Evolutionary conservation across 345 rosid species (phyloP).

Genomic region (Fremontodendron californicum): DNA sequence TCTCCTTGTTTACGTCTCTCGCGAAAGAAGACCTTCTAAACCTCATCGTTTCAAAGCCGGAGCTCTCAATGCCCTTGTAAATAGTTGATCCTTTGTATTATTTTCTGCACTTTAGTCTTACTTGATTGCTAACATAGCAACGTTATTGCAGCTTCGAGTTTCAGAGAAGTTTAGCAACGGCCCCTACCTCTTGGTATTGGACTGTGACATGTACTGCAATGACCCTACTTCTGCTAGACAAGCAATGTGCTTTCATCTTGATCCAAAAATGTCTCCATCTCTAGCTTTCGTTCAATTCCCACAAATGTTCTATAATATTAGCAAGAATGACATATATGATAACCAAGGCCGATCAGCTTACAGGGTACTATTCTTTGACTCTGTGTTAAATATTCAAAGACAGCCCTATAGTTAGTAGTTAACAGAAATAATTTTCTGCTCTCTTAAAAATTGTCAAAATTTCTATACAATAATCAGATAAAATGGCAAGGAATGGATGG

Average conservation of each 20-base stretch:
- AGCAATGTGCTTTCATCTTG: slow-evolving; percentile 43
- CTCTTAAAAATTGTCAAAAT: neutral
- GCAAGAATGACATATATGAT: slow-evolving; percentile 42
- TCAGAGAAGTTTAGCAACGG: slow-evolving; percentile 44
- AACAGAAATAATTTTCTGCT: too few relatives aligned
- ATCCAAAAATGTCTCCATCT: slow-evolving; percentile 24
- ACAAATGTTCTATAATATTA: slow-evolving; percentile 32
- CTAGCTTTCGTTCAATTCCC: slow-evolving; percentile 47
- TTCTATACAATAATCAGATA: too few relatives aligned
- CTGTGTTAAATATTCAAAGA: too few relatives aligned
- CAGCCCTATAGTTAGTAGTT: too few relatives aligned
- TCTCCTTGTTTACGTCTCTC: slow-evolving; percentile 33
- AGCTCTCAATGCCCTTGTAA: slow-evolving; percentile 50
- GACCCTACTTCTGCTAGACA: slow-evolving; percentile 42
- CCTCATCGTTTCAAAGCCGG: slow-evolving; percentile 49
- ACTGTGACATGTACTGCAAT: slow-evolving; percentile 51
- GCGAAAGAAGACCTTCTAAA: slow-evolving; percentile 37
- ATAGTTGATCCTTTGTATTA: neutral
- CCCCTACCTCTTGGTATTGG: slow-evolving; percentile 34
- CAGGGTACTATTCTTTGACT: slow-evolving; percentile 24
- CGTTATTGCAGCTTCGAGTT: slow-evolving; percentile 37
- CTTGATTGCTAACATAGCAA: neutral
- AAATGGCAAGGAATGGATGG: too few relatives aligned
- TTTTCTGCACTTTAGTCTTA: neutral
- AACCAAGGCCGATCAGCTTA: slow-evolving; percentile 21